Base-by-base conservation (phyloP, 164 flowering plant species). In the Magnolia changhungtana region DNA sequence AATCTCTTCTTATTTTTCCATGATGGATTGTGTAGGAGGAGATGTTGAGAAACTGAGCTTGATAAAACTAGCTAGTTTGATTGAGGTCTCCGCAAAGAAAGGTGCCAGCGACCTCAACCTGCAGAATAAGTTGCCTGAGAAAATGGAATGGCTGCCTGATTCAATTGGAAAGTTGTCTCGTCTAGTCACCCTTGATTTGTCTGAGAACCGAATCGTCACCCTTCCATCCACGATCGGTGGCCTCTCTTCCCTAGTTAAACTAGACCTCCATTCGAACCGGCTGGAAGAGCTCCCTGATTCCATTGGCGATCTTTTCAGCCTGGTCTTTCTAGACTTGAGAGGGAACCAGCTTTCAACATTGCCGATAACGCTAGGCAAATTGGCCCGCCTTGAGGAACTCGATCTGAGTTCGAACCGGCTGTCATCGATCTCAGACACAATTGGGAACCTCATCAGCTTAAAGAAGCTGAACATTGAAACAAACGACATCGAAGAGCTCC, bases 401-500 rank as follows among this genome's bases (percentile, higher is more conserved):
- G 87, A 91, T 79, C 73, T 94, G 79, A 86, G 93, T 83, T 89
- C 95, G 8, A 94, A 94, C 78, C 29, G 58, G 31, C 77, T 94
- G 50, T 45, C 80, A 31, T 55, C 50, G 0, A 88, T 94, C 67
- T 92, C 95, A 52, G 92, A 90, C 7, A 49, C 92, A 5, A 80
- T 92, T 49, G 98, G 98, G 11, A 88, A 87, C 19, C 91, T 94
- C 29, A 63, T 79, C 69, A 89, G 84, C 78, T 82, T 94, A 63
- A 87, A 90, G 86, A 87, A 65, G 76, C 76, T 94, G 82, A 84
- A 76, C 58, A 80, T 91, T 51, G 97, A 92, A 75, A 89, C 92
- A 0, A 94, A 94, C 80, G 80, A 90, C 63, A 79, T 94, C n/a
- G 98, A 92, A 73, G 98, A 94, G 80, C 76, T 94, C 63, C 97